Evolutionary conservation across 768 basidiomycete genomes (phyloP), one percentile per base, ranked within the genome.

Genomic region (Mycena chlorophos): DNA sequence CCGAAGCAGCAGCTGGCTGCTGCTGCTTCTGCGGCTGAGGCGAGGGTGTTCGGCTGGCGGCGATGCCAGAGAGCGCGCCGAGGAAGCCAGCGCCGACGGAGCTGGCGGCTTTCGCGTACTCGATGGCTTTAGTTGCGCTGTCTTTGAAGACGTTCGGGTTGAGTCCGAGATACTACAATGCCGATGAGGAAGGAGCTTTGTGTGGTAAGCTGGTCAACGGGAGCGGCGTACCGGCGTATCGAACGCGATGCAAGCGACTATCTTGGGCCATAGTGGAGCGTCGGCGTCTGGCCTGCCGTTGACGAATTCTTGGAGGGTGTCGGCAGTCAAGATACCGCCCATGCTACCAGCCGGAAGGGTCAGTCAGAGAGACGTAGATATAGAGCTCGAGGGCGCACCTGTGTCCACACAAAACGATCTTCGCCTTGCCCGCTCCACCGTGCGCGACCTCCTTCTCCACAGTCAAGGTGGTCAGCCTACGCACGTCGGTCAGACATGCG

Each of bases 321-420:
- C 95, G 2, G 94, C 91, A 26, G 88, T 88, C 2, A 98, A 78
- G 20, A 97, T 73, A 2, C 94, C 94, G 20, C 94, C 94, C 94
- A 97, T 97, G 66, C 94, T 95, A 47, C 40, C 40, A 42, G 40
- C 23, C 19, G 28, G 28, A 58, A 20, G 42, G 53, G 17, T 45
- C 25, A 3, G 31, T 22, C 29, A 16, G 49, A 28, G 14, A 12
- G 12, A 19, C 40, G n/a, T n/a, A n/a, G n/a, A n/a, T n/a, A n/a
- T n/a, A n/a, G n/a, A 46, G 20, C 12, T 46, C 12, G 45, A 26
- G 8, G 14, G 22, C 77, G 42, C 55, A 86, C 91, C 90, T 92
- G 66, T 97, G 94, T 4, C 94, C 94, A 67, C 94, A 94, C 5
- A 97, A 76, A 3, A 94, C 88, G 47, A 96, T 81, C 68, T 84